Evolutionary conservation across 1,139 yeast genomes (phyloP).

Genomic region (Candida freyschussii): DNA sequence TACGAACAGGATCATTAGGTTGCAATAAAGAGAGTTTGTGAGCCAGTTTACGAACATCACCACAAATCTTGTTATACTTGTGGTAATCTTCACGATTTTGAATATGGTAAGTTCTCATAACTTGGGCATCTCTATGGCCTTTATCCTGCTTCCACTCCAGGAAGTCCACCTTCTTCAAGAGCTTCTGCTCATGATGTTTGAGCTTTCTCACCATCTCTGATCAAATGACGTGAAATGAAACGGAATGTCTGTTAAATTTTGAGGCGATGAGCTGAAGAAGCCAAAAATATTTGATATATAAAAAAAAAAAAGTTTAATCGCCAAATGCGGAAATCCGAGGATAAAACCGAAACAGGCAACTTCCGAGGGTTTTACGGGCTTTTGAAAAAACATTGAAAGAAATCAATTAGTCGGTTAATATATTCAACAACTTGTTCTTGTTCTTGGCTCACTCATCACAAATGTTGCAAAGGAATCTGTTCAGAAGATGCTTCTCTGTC

Average conservation of each 20-base stretch:
- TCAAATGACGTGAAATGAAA: no score
- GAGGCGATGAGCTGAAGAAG: no score
- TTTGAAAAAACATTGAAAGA: no score
- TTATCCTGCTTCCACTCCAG: conserved; percentile 97
- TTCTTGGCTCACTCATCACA: no score
- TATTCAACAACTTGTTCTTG: no score
- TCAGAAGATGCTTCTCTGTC: conserved; percentile 34
- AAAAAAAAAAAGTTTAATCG: not conserved
- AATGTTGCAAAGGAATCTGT: no score
- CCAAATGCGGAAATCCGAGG: not conserved
- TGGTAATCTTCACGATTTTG: conserved; percentile 95
- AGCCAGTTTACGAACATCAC: conserved; percentile 82
- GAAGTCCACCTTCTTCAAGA: conserved; percentile 92
- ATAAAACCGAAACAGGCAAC: not conserved
- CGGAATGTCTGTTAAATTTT: no score
- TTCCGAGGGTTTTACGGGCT: not conserved
- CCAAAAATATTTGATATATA: no score
- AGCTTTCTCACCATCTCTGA: conserved; percentile 76
- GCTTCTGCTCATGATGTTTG: conserved; percentile 92
- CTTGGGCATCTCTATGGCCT: conserved; percentile 91
- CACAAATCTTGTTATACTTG: conserved; percentile 88
- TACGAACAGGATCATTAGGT: conserved; percentile 79
- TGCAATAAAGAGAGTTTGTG: conserved; percentile 78
- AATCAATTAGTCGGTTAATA: no score
- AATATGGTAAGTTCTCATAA: conserved; percentile 89